Evolutionary conservation across 2,329 filamentous ascomycete species (phyloP).

Genomic region (Zopfia rhizophila): DNA sequence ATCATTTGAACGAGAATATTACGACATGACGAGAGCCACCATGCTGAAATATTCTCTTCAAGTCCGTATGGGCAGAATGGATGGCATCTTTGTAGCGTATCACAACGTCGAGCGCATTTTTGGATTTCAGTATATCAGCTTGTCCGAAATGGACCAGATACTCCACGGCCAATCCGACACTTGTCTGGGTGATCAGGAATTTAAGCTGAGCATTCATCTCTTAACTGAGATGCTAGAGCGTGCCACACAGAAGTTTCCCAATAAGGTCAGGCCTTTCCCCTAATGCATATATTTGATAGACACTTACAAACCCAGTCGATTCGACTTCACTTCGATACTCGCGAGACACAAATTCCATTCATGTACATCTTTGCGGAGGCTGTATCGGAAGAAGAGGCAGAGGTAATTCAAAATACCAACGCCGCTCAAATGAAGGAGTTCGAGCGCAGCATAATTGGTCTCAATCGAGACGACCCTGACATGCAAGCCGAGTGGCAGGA

Average conservation of each 20-base stretch:
- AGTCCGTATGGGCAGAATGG: slow-evolving; percentile 97
- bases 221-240: slow-evolving; percentile 82
- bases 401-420: slow-evolving; percentile 75
- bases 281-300: neutral
- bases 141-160: slow-evolving; percentile 87
- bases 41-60: slow-evolving; percentile 98
- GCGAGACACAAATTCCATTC: slow-evolving; percentile 67
- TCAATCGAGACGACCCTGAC: slow-evolving; percentile 39
- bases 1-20: slow-evolving; percentile 95
- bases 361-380: slow-evolving; percentile 95
- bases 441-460: slow-evolving; percentile 69
- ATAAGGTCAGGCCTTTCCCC: slow-evolving; percentile 57
- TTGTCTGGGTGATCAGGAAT: slow-evolving; percentile 81
- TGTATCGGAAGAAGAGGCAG: slow-evolving; percentile 76
- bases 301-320: slow-evolving; percentile 64
- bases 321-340: slow-evolving; percentile 84
- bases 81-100: slow-evolving; percentile 96
- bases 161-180: slow-evolving; percentile 81
- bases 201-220: slow-evolving; percentile 80
- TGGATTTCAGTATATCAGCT: slow-evolving; percentile 92
- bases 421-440: slow-evolving; percentile 74
- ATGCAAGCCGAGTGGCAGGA: slow-evolving; percentile 44
- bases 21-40: slow-evolving; percentile 93
- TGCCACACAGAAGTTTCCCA: slow-evolving; percentile 79
- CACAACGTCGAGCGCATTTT: slow-evolving; percentile 97